Conservation (phyloP, 441 rosid genomes). For the Croton laevigatus region DNA sequence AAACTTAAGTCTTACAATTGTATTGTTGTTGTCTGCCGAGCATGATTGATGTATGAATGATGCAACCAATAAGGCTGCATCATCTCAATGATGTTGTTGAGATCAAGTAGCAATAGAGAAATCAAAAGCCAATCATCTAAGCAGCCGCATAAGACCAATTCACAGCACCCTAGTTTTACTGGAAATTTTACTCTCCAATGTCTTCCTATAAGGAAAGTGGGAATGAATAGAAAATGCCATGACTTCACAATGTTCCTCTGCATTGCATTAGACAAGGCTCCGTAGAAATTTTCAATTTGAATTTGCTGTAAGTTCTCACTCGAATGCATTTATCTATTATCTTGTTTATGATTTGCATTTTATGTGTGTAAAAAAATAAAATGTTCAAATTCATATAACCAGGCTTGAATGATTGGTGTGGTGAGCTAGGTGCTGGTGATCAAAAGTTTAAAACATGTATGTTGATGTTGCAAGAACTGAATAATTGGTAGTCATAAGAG, state of each 20-base stretch:
- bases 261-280: neutral
- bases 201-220: neutral
- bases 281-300: neutral
- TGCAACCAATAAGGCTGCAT: neutral
- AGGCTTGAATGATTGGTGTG: neutral
- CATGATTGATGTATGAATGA: slow-evolving; percentile 1
- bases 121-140: too few species aligned
- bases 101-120: too few species aligned
- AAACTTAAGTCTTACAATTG: neutral
- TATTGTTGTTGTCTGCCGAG: neutral
- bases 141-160: neutral
- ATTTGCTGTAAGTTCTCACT: neutral
- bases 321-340: too few species aligned
- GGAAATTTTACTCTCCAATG: neutral
- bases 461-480: neutral
- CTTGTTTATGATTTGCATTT: neutral
- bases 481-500: too few species aligned
- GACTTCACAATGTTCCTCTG: neutral
- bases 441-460: neutral
- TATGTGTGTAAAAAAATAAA: neutral
- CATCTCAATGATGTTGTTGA: too few species aligned
- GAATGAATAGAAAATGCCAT: neutral
- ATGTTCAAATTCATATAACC: neutral
- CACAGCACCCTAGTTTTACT: neutral
- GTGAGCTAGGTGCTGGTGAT: slow-evolving; percentile 3